Percentiles rank a stretch among this genome's conserved stretches.
These are phyloP conservation scores for Candida labiduridarum DNA, from an alignment of 1,139 yeast genomes.

Conservation along the genomic window DNA sequence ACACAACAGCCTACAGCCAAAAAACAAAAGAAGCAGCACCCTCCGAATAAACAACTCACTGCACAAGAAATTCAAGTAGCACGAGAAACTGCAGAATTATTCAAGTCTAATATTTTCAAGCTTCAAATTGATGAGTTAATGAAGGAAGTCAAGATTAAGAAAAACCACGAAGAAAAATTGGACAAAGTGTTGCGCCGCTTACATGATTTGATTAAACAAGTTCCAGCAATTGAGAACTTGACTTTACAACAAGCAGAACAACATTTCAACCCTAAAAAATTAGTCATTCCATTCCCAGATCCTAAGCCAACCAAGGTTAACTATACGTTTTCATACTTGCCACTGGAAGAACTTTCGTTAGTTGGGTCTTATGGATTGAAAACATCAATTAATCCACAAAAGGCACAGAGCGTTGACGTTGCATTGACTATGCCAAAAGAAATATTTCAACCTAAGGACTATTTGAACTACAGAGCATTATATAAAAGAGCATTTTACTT, in stretches of 20 bases:
- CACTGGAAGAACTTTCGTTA: slow-evolving; percentile 78
- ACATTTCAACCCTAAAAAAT: slow-evolving; percentile 48
- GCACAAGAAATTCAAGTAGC: slow-evolving; percentile 91
- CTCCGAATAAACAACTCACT: slow-evolving; percentile 40
- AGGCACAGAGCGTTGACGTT: slow-evolving; percentile 72
- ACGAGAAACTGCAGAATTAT: slow-evolving; percentile 89
- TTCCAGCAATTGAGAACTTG: slow-evolving; percentile 57
- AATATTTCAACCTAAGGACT: slow-evolving; percentile 84
- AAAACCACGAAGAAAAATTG: slow-evolving; percentile 61
- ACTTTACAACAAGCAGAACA: slow-evolving; percentile 55
- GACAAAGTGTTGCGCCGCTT: slow-evolving; percentile 80
- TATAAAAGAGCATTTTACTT: slow-evolving; percentile 88
- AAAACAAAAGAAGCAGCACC: slow-evolving; percentile 26
- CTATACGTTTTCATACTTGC: slow-evolving; percentile 66
- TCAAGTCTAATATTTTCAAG: slow-evolving; percentile 92
- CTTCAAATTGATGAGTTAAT: slow-evolving; percentile 89
- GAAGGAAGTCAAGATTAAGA: slow-evolving; percentile 75
- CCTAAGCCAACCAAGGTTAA: slow-evolving; percentile 76
- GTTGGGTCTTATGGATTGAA: slow-evolving; percentile 91
- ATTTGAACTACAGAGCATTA: slow-evolving; percentile 82
- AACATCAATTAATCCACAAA: slow-evolving; percentile 57
- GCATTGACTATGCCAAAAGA: slow-evolving; percentile 78
- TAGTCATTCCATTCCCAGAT: slow-evolving; percentile 83
- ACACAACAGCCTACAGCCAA: slow-evolving; percentile 29
- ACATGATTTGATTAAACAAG: slow-evolving; percentile 65